phyloP scores from a whole-genome alignment of 371 early-diverging fungal species.

The Chytridiales sp. region DNA sequence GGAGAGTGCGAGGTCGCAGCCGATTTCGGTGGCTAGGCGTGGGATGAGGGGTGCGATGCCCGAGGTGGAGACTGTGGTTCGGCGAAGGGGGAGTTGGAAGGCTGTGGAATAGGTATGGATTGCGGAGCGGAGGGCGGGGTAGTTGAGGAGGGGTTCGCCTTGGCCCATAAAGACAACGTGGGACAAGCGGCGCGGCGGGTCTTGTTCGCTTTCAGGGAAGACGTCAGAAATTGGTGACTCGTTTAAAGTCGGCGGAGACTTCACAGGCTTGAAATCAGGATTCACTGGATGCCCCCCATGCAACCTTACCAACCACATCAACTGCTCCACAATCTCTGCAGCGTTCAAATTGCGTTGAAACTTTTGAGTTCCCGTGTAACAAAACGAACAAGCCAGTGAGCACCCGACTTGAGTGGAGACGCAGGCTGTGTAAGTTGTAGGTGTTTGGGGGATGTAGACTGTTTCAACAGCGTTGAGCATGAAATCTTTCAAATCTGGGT shows the following conservation, averaged over 20 bases:
- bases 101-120: slow-evolving; percentile 64
- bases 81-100: slow-evolving; percentile 59
- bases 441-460: slow-evolving; percentile 25
- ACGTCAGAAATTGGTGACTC: background rate
- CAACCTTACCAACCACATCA: slow-evolving; percentile 62
- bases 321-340: slow-evolving; percentile 80
- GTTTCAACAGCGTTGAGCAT: too few species aligned
- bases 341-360: slow-evolving; percentile 71
- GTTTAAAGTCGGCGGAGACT: slow-evolving; percentile 4
- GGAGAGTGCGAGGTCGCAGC: slow-evolving; percentile 76
- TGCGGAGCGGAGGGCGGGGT: slow-evolving; percentile 65
- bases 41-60: slow-evolving; percentile 82
- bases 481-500: too few species aligned
- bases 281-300: slow-evolving; percentile 34
- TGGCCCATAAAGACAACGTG: slow-evolving; percentile 41
- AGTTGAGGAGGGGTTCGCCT: slow-evolving; percentile 86
- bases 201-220: background rate
- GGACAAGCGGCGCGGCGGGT: background rate
- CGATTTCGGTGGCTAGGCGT: slow-evolving; percentile 63
- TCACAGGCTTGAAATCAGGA: slow-evolving; percentile 14
- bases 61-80: slow-evolving; percentile 81
- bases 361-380: slow-evolving; percentile 89
- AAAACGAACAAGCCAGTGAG: slow-evolving; percentile 80
- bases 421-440: slow-evolving; percentile 69
- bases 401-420: slow-evolving; percentile 92